Conservation (phyloP, 805 yeast species). For the Pichia kluyveri region DNA sequence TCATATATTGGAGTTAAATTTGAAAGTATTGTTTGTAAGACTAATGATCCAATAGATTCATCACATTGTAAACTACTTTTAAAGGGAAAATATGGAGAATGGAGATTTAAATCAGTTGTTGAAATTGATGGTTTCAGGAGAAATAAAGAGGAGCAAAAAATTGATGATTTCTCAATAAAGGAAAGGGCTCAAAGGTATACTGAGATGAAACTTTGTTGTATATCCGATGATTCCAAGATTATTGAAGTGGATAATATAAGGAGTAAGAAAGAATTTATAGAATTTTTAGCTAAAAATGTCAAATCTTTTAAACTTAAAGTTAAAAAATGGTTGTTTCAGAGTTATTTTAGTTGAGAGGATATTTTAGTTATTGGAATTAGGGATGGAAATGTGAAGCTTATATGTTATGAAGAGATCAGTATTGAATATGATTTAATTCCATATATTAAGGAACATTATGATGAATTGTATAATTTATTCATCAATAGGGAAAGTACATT, state of each 20-base stretch:
- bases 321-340: constrained; percentile 9
- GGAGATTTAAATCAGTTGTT: constrained; percentile 8
- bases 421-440: constrained; percentile 7
- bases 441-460: constrained; percentile 1
- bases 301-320: not conserved
- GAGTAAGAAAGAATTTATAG: constrained; percentile 1
- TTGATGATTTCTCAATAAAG: not conserved
- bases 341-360: constrained; percentile 9
- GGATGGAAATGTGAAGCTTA: not conserved
- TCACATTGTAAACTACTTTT: constrained; percentile 9
- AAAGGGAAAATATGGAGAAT: constrained; percentile 7
- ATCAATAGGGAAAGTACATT: not conserved
- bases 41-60: constrained; percentile 2
- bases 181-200: not conserved
- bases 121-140: constrained; percentile 8
- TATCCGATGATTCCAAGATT: not conserved
- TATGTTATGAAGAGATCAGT: constrained; percentile 1
- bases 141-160: not conserved
- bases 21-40: constrained; percentile 8
- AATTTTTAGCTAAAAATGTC: not conserved
- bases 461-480: constrained; percentile 3
- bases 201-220: constrained; percentile 9
- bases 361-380: constrained; percentile 11
- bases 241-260: not conserved
- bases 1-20: constrained; percentile 12